A percentile compares a stretch with the other conserved stretches of the same genome.
These are phyloP conservation scores for Grosmannia huntii DNA, from an alignment of 2,329 filamentous ascomycete species.

Conservation along the genomic window DNA sequence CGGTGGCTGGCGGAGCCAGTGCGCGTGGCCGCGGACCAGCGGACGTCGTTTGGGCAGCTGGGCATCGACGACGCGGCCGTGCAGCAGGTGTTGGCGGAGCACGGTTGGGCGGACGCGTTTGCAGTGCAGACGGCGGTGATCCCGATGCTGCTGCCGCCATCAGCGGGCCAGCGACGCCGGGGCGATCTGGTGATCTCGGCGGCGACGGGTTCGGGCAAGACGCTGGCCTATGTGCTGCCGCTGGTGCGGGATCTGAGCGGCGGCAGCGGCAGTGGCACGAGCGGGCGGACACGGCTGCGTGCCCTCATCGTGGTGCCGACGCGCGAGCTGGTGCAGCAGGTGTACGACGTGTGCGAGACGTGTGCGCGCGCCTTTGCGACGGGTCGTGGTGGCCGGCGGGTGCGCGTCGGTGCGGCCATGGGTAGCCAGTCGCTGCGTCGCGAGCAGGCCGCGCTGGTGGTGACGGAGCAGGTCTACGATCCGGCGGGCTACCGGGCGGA, in stretches of 20 bases:
- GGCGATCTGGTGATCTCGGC: conserved; percentile 85
- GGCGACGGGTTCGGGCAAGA: conserved; percentile 92
- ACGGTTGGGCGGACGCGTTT: conserved; percentile 59
- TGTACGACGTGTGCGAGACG: conserved; percentile 62
- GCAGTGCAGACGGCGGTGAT: conserved; percentile 71
- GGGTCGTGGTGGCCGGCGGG: conserved; percentile 41
- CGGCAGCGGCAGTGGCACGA: too few species aligned
- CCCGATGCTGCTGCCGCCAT: conserved; percentile 60
- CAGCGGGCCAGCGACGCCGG: conserved; percentile 30
- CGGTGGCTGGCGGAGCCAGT: conserved; percentile 67
- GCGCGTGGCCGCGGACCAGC: conserved; percentile 49
- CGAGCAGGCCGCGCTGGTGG: conserved; percentile 39
- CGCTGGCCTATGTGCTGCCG: conserved; percentile 78
- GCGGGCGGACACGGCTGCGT: conserved; percentile 46
- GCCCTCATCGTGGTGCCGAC: conserved; percentile 84
- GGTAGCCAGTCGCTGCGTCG: conserved; percentile 65
- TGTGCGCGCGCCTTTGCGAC: conserved; percentile 50
- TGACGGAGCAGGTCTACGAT: conserved; percentile 45
- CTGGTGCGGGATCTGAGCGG: conserved; percentile 62
- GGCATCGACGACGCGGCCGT: conserved; percentile 16
- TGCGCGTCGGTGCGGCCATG: conserved; percentile 70
- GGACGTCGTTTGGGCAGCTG: conserved; percentile 38
- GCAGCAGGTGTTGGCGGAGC: conserved; percentile 45
- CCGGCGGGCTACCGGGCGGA: conserved; percentile 38
- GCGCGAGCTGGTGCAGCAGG: conserved; percentile 79